A percentile compares a stretch with the other conserved stretches of the same genome.
phyloP scores from a whole-genome alignment of 202 grass and related monocot genomes.

The Carex arenaria region DNA sequence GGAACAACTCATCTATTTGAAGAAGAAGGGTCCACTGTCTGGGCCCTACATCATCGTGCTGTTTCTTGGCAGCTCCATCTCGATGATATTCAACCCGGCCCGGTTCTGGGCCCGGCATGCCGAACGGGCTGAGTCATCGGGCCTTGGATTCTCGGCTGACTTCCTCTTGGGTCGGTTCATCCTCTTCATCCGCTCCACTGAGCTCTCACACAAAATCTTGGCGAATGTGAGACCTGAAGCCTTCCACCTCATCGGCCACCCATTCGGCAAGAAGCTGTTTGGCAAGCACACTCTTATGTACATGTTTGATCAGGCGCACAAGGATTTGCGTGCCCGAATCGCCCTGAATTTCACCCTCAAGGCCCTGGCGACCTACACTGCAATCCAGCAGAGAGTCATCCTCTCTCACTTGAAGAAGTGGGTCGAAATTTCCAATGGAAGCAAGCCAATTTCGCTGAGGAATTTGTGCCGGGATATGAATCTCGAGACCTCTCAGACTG shows the following conservation, averaged over 20 bases:
- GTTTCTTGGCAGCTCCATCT: slow-evolving; percentile 58
- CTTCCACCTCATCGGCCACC: slow-evolving; percentile 96
- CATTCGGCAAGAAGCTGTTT: slow-evolving; percentile 88
- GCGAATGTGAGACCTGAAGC: slow-evolving; percentile 90
- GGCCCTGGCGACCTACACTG: slow-evolving; percentile 77
- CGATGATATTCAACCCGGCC: slow-evolving; percentile 66
- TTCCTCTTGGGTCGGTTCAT: slow-evolving; percentile 72
- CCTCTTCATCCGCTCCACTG: slow-evolving; percentile 75
- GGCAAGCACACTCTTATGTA: slow-evolving; percentile 98
- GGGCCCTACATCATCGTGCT: slow-evolving; percentile 66
- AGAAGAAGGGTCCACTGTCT: slow-evolving; percentile 57
- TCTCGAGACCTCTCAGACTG: slow-evolving; percentile 94
- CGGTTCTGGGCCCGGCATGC: slow-evolving; percentile 64
- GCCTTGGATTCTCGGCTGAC: slow-evolving; percentile 61
- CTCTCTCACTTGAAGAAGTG: slow-evolving; percentile 53
- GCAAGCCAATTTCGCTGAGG: slow-evolving; percentile 41
- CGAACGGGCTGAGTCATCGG: slow-evolving; percentile 43
- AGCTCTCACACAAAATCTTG: slow-evolving; percentile 85
- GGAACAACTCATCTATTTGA: slow-evolving; percentile 77
- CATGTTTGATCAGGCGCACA: slow-evolving; percentile 95
- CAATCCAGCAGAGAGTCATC: slow-evolving; percentile 79
- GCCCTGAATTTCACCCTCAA: slow-evolving; percentile 75
- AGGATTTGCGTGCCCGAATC: slow-evolving; percentile 75
- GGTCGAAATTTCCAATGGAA: slow-evolving; percentile 30
- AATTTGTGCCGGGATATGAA: slow-evolving; percentile 89